A percentile compares a stretch with the other conserved stretches of the same genome.
Conservation (phyloP, 2,329 filamentous ascomycete genomes). For the Rugonectria rugulosa region DNA sequence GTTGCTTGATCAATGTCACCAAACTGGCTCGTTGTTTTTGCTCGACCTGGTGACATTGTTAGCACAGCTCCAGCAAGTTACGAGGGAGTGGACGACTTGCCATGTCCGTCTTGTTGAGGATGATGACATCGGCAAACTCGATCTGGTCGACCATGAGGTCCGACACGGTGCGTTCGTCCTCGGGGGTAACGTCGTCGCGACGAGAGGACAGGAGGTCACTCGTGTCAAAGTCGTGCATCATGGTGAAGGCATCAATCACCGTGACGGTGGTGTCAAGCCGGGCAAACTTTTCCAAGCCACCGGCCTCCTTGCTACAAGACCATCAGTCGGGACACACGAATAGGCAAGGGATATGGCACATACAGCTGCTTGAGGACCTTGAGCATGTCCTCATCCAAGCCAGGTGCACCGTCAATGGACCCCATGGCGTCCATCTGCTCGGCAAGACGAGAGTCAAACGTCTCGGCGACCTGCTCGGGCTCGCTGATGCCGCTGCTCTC, state of each 20-base stretch:
- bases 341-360: constrained; percentile 1
- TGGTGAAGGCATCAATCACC: constrained; percentile 76
- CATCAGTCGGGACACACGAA: constrained; percentile 4
- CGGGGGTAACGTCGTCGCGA: constrained; percentile 66
- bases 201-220: constrained; percentile 71
- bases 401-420: constrained; percentile 39
- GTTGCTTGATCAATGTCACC: constrained; percentile 60
- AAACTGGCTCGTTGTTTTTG: constrained; percentile 55
- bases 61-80: background rate
- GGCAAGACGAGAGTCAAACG: constrained; percentile 67
- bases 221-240: constrained; percentile 76
- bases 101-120: constrained; percentile 75
- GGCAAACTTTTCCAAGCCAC: constrained; percentile 71
- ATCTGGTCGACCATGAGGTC: constrained; percentile 81
- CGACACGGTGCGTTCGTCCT: constrained; percentile 77
- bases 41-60: constrained; percentile 40
- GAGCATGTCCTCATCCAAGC: constrained; percentile 45
- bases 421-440: constrained; percentile 52
- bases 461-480: constrained; percentile 77
- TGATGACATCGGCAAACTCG: constrained; percentile 77
- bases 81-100: constrained; percentile 44
- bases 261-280: constrained; percentile 76
- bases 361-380: constrained; percentile 48
- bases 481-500: constrained; percentile 78
- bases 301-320: constrained; percentile 54